phyloP scores from a whole-genome alignment of 202 grass and related monocot genomes.

The Setaria viridis region DNA sequence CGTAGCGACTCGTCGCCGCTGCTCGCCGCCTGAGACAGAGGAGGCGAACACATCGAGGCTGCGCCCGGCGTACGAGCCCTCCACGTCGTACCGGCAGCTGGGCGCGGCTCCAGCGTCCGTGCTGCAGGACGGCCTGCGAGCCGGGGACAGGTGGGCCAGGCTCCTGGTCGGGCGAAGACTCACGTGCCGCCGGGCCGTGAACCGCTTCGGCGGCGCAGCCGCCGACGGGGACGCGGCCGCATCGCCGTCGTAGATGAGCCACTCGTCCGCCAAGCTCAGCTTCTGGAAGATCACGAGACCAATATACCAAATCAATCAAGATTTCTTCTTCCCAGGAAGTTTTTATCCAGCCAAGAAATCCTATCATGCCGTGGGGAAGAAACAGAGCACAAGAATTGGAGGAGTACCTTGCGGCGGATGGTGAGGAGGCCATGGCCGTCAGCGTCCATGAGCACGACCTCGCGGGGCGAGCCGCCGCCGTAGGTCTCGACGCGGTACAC shows the following conservation, averaged over 20 bases:
- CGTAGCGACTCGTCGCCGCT: conserved; percentile 51
- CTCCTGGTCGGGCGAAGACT: conserved; percentile 51
- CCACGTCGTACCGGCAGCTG: conserved; percentile 57
- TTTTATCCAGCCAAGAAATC: background rate
- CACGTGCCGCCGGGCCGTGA: conserved; percentile 61
- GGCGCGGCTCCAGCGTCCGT: background rate
- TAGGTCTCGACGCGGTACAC: conserved; percentile 83
- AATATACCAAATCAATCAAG: background rate
- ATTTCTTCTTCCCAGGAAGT: background rate
- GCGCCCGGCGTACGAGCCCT: conserved; percentile 73
- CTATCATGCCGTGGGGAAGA: background rate
- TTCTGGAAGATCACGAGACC: conserved; percentile 56
- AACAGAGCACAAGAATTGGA: background rate
- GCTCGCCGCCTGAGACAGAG: conserved; percentile 1
- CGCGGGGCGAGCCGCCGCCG: conserved; percentile 54
- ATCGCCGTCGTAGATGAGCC: conserved; percentile 79
- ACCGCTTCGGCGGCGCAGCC: conserved; percentile 42
- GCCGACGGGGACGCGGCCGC: conserved; percentile 42
- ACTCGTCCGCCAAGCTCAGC: conserved; percentile 69
- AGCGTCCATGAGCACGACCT: conserved; percentile 91
- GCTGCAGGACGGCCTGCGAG: background rate
- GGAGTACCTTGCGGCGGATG: conserved; percentile 73
- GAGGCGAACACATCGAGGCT: conserved; percentile 63
- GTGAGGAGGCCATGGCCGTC: conserved; percentile 70
- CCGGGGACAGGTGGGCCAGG: conserved; percentile 57